Conservation (phyloP, 208 protist species). For the Wallacemonas sp. region DNA sequence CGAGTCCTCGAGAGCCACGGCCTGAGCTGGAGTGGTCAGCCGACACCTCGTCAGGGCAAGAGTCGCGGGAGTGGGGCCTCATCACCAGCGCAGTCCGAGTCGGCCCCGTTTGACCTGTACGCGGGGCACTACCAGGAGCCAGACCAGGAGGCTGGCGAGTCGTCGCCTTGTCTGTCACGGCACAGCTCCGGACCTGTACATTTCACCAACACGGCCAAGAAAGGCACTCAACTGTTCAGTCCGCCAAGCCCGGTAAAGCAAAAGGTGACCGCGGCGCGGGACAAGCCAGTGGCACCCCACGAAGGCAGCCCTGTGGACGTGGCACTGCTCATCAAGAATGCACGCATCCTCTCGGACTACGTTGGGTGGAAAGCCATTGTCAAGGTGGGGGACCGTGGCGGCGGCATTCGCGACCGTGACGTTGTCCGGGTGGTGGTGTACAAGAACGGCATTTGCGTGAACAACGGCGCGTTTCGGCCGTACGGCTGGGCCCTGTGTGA, state of each 20-base stretch:
- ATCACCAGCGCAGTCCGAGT: background rate
- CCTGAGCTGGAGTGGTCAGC: slow-evolving; percentile 25
- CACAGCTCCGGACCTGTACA: slow-evolving; percentile 8
- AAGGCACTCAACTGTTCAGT: slow-evolving; percentile 14
- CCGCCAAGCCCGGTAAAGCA: slow-evolving; percentile 1
- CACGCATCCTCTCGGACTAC: slow-evolving; percentile 83
- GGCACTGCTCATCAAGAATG: slow-evolving; percentile 59
- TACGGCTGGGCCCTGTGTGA: slow-evolving; percentile 88
- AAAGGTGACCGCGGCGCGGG: background rate
- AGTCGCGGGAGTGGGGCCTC: background rate
- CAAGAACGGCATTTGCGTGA: slow-evolving; percentile 90
- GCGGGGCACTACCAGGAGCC: slow-evolving; percentile 24
- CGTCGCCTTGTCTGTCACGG: background rate
- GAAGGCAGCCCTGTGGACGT: slow-evolving; percentile 40
- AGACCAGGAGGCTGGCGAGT: slow-evolving; percentile 8
- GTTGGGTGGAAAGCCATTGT: slow-evolving; percentile 71
- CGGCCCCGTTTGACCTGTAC: slow-evolving; percentile 40
- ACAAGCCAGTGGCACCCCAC: background rate
- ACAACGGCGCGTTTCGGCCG: slow-evolving; percentile 81
- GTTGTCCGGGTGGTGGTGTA: slow-evolving; percentile 84
- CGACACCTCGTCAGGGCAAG: slow-evolving; percentile 2
- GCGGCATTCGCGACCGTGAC: slow-evolving; percentile 67
- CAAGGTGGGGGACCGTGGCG: slow-evolving; percentile 52
- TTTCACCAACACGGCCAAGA: slow-evolving; percentile 18
- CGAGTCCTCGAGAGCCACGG: slow-evolving; percentile 50